Evolutionary conservation across 176 grass and related monocot genomes (phyloP).

Genomic region (Puya raimondii): DNA sequence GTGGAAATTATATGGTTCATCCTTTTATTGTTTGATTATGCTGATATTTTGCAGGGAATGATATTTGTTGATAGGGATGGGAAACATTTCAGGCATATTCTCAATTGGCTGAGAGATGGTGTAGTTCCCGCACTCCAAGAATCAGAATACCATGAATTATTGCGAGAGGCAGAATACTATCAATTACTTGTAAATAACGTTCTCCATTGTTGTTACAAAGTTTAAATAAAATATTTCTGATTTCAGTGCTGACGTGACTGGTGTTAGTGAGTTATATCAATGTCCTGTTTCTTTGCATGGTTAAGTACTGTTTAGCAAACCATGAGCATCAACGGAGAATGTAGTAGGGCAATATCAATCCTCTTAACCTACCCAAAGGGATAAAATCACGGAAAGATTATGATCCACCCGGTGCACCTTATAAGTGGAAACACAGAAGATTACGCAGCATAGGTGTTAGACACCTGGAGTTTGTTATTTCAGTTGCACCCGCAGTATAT

Average conservation of each 20-base stretch:
- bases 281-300: not conserved
- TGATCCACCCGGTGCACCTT: too few species aligned
- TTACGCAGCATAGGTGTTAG: too few species aligned
- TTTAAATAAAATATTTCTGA: not conserved
- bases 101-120: constrained; percentile 88
- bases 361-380: too few species aligned
- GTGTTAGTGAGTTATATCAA: not conserved
- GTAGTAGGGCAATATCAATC: too few species aligned
- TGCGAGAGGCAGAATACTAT: constrained; percentile 89
- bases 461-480: too few species aligned
- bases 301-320: too few species aligned
- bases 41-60: constrained; percentile 41
- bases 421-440: too few species aligned
- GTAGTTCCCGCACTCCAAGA: constrained; percentile 44
- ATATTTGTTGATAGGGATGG: constrained; percentile 92
- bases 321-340: too few species aligned
- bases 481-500: too few species aligned
- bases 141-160: constrained; percentile 51
- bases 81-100: constrained; percentile 79
- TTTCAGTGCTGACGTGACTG: not conserved
- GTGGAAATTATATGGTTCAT: not conserved
- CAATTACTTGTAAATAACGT: constrained; percentile 53
- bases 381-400: too few species aligned
- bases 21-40: not conserved
- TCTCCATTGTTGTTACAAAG: not conserved